Evolutionary conservation across 352 stramenopile genomes (phyloP), one percentile per base, ranked within the genome.

Genomic region (Globisporangium rhizosaccharum): DNA sequence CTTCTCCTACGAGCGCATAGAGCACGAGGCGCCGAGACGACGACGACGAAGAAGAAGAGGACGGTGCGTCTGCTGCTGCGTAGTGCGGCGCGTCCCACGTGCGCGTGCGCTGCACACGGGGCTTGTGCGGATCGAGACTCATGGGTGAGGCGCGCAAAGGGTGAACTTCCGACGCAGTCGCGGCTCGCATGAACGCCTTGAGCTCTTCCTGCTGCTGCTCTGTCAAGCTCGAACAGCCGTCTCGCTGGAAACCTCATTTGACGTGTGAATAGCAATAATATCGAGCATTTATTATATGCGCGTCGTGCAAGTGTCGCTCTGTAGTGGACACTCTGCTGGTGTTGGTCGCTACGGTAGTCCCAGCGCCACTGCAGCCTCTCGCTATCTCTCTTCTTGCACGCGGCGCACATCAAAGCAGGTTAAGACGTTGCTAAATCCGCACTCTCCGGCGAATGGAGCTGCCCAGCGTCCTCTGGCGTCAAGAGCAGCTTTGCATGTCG

Each of bases 1-100:
- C 65, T 56, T 92, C 82, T 7, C 82, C 82, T 49, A 90, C 77
- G 41, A 92, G 66, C 41, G 78, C 57, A 60, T 92, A 92, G 26
- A 90, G 68, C 58, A 90, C 78, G 42, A 88, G 66, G 28, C 66
- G 53, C 20, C 33, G 33, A 3, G 33, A 39, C 33, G 33, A 39
- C 25, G 33, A 48, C 12, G 36, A 8, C 14, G 53, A 23, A 7
- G 50, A 52, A 3, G 50, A 52, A 14, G 59, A 39, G 2, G 50
- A 18, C 15, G 36, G 62, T 28, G 20, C n/a, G 20, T 49, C 44
- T 18, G 6, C 18, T 23, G 2, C 17, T 25, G 18, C n/a, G n/a
- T 49, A n/a, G 20, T 49, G 44, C n/a, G 72, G 52, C 25, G 39
- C 26, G 42, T 63, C 61, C 47, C 60, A 66, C 47, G 60, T 66